Evolutionary conservation across 2,329 filamentous ascomycete species (phyloP).

Genomic region (Xenosphaeropsis pyriputrescens): DNA sequence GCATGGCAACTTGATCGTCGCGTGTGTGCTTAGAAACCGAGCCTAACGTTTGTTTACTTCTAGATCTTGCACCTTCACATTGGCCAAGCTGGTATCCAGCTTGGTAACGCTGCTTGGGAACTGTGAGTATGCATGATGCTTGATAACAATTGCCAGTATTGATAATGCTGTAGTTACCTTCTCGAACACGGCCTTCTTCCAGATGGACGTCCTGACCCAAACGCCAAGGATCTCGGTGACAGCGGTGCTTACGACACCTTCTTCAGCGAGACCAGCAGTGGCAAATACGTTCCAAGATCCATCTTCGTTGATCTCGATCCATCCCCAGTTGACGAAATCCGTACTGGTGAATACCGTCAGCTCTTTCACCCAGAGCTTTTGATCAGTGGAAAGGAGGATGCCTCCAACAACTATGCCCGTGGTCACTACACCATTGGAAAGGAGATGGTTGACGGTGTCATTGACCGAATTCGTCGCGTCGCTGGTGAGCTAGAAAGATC

Average conservation of each 20-base stretch:
- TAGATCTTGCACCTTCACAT: slow-evolving; percentile 54
- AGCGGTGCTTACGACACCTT: slow-evolving; percentile 48
- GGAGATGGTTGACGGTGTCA: slow-evolving; percentile 47
- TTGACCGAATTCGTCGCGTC: slow-evolving; percentile 49
- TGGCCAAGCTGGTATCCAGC: slow-evolving; percentile 52
- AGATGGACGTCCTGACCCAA: slow-evolving; percentile 42
- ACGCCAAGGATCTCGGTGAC: slow-evolving; percentile 33
- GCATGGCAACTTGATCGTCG: too few relatives aligned
- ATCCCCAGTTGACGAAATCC: slow-evolving; percentile 53
- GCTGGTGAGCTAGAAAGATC: slow-evolving; percentile 28
- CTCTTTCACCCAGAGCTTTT: slow-evolving; percentile 52
- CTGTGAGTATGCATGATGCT: slow-evolving; percentile 31
- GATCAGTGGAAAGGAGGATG: slow-evolving; percentile 55
- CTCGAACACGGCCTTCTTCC: slow-evolving; percentile 49
- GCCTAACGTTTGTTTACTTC: slow-evolving; percentile 1
- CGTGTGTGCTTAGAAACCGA: too few relatives aligned
- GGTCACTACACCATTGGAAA: slow-evolving; percentile 57
- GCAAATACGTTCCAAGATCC: slow-evolving; percentile 54
- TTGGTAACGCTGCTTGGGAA: slow-evolving; percentile 56
- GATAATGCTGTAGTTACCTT: slow-evolving; percentile 33
- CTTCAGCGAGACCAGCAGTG: slow-evolving; percentile 47
- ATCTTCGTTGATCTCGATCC: slow-evolving; percentile 56
- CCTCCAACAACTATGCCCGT: slow-evolving; percentile 55
- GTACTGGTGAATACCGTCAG: slow-evolving; percentile 44
- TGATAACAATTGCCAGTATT: background rate